A percentile compares a stretch with the other conserved stretches of the same genome.
Conservation (phyloP, 2,329 filamentous ascomycete species). For the Colletotrichum tabaci region DNA sequence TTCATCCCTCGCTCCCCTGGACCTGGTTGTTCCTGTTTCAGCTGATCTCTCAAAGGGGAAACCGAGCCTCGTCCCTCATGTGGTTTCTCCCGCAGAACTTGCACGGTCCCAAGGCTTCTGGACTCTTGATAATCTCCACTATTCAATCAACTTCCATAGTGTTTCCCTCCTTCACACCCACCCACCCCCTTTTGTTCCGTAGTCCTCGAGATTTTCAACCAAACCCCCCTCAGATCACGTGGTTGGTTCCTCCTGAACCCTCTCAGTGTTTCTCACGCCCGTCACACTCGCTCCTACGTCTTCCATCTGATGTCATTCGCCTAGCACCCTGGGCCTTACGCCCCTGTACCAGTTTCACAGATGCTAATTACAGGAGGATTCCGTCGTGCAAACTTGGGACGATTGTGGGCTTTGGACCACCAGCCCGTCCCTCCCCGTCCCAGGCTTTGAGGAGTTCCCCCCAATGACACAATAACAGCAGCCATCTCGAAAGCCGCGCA, state of each 20-base stretch:
- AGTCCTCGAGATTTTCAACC: conserved; percentile 3
- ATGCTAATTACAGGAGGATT: conserved; percentile 40
- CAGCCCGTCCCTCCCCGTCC: conserved; percentile 7
- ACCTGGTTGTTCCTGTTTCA: conserved; percentile 41
- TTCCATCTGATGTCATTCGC: conserved; percentile 39
- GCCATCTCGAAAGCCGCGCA: neutral
- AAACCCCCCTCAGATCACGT: conserved; percentile 27
- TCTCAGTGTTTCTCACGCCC: neutral
- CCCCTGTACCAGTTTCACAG: conserved; percentile 32
- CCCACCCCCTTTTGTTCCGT: neutral
- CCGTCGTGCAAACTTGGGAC: conserved; percentile 37
- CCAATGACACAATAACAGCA: conserved; percentile 13
- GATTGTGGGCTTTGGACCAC: conserved; percentile 24
- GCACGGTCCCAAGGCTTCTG: conserved; percentile 11
- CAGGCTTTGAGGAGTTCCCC: neutral
- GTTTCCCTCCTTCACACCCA: conserved; percentile 10
- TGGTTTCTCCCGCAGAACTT: conserved; percentile 17
- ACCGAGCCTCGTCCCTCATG: conserved; percentile 27
- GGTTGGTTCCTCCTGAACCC: conserved; percentile 1
- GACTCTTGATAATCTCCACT: conserved; percentile 8
- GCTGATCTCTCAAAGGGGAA: conserved; percentile 34
- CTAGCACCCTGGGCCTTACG: conserved; percentile 21
- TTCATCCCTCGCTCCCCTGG: conserved; percentile 5
- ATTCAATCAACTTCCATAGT: conserved; percentile 20
- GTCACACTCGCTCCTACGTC: conserved; percentile 1